These are phyloP conservation scores for Geotrichum bryndzae DNA, from an alignment of 1,139 yeast species.

Conservation along the genomic window DNA sequence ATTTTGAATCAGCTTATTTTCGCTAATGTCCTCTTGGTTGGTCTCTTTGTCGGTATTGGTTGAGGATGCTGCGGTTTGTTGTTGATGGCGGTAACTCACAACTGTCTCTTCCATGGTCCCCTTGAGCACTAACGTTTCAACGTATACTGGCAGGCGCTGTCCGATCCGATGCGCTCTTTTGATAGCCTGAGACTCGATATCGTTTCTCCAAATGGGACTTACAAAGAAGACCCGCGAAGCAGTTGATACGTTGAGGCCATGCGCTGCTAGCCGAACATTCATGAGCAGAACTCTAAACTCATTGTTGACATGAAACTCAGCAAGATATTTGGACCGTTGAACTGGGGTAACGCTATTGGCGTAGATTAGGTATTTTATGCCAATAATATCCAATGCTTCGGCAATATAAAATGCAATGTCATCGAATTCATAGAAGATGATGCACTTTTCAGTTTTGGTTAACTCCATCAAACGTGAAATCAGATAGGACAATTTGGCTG, in stretches of 20 bases:
- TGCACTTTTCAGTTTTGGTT: slow-evolving; percentile 51
- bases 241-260: slow-evolving; percentile 61
- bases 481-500: slow-evolving; percentile 56
- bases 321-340: slow-evolving; percentile 49
- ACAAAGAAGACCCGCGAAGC: slow-evolving; percentile 65
- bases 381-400: slow-evolving; percentile 56
- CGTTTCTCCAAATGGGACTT: slow-evolving; percentile 64
- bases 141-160: slow-evolving; percentile 50
- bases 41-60: not conserved
- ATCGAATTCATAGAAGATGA: slow-evolving; percentile 65
- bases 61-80: not conserved
- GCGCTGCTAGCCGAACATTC: slow-evolving; percentile 65
- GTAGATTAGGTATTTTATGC: slow-evolving; percentile 55
- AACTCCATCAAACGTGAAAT: slow-evolving; percentile 42
- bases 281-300: slow-evolving; percentile 54
- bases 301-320: slow-evolving; percentile 45
- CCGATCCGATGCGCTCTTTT: slow-evolving; percentile 72
- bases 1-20: slow-evolving; percentile 7
- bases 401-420: slow-evolving; percentile 64
- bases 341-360: slow-evolving; percentile 51
- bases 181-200: slow-evolving; percentile 67
- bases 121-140: slow-evolving; percentile 58
- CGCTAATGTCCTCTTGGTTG: slow-evolving; percentile 6
- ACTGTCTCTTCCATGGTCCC: slow-evolving; percentile 65
- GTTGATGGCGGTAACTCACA: slow-evolving; percentile 25